These are phyloP conservation scores for Amaranthus tricolor DNA, from an alignment of 179 eudicot species.

Conservation along the genomic window DNA sequence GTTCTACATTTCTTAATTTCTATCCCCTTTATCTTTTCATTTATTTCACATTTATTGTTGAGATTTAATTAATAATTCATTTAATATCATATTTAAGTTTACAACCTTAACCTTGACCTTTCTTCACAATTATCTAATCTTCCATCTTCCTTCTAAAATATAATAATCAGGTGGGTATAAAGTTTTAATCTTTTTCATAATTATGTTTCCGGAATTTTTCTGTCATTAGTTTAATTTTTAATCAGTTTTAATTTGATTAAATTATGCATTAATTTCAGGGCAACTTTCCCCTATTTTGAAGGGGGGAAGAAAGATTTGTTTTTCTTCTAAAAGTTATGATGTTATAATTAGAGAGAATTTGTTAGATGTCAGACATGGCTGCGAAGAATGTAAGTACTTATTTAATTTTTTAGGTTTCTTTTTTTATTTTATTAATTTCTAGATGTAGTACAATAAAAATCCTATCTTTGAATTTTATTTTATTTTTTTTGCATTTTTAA, in stretches of 20 bases:
- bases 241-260: background rate
- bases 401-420: background rate
- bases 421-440: background rate
- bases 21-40: background rate
- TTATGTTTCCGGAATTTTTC: background rate
- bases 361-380: conserved; percentile 12
- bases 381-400: conserved; percentile 23
- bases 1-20: conserved; percentile 1
- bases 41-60: background rate
- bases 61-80: too few relatives aligned
- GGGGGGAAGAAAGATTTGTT: background rate
- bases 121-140: background rate
- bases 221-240: background rate
- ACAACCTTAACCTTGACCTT: background rate
- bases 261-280: conserved; percentile 9
- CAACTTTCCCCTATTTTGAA: background rate
- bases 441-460: background rate
- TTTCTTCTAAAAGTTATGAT: conserved; percentile 4
- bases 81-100: background rate
- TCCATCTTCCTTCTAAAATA: background rate
- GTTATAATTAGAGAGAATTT: conserved; percentile 6
- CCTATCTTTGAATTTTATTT: too few relatives aligned
- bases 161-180: background rate
- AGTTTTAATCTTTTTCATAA: conserved; percentile 15
- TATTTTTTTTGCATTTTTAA: background rate